A percentile compares a stretch with the other conserved stretches of the same genome.
Conservation (phyloP, 2,329 filamentous ascomycete species). For the Sordariomycetes sp. region DNA sequence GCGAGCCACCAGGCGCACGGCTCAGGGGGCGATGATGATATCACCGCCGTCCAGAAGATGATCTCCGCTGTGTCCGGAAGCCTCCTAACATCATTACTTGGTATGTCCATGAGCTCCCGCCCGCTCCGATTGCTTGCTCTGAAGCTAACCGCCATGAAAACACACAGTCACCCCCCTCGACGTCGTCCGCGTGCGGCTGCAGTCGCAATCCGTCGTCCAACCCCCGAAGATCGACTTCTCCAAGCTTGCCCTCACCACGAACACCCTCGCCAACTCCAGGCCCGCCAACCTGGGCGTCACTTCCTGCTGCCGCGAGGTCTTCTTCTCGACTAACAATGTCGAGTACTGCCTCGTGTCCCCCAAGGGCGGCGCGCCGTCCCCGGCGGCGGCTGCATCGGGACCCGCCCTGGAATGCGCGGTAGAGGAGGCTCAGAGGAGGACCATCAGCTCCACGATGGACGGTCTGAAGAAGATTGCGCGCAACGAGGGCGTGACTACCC, state of each 20-base stretch:
- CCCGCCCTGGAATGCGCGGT: slow-evolving; percentile 65
- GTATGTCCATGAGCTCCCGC: slow-evolving; percentile 35
- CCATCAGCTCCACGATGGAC: slow-evolving; percentile 84
- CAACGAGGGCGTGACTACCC: slow-evolving; percentile 74
- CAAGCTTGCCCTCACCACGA: slow-evolving; percentile 42
- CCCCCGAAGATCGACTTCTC: slow-evolving; percentile 41
- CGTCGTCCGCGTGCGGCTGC: slow-evolving; percentile 87
- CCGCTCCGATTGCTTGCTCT: not conserved
- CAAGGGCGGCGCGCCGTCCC: slow-evolving; percentile 27
- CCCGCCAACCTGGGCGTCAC: slow-evolving; percentile 79
- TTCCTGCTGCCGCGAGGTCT: slow-evolving; percentile 91
- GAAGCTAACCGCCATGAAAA: slow-evolving; percentile 1
- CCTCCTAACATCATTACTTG: slow-evolving; percentile 76
- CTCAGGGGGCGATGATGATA: slow-evolving; percentile 34
- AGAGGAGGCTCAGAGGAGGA: slow-evolving; percentile 73
- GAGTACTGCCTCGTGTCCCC: slow-evolving; percentile 70
- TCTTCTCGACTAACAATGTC: slow-evolving; percentile 82
- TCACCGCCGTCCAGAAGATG: slow-evolving; percentile 87
- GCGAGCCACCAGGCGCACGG: not conserved
- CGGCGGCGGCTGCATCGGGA: slow-evolving; percentile 19
- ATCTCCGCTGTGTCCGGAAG: slow-evolving; percentile 85
- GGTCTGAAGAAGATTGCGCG: slow-evolving; percentile 88
- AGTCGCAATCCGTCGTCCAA: slow-evolving; percentile 58
- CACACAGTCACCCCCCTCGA: slow-evolving; percentile 80
- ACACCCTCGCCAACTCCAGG: slow-evolving; percentile 59